Evolutionary conservation across 805 yeast genomes (phyloP).

Genomic region (Suhomyces kilbournensis): DNA sequence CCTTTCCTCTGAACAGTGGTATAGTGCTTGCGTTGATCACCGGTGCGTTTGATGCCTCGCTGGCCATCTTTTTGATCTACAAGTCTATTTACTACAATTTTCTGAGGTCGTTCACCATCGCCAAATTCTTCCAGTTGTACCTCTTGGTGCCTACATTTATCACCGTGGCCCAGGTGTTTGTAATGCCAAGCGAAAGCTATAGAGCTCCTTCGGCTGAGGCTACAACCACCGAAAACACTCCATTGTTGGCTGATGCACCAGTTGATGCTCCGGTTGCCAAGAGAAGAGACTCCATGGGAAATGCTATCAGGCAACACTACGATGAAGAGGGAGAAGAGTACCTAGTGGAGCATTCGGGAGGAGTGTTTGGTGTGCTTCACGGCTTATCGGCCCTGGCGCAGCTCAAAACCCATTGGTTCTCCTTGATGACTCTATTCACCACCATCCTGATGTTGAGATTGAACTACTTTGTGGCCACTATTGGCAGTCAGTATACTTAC

Average conservation of each 20-base stretch:
- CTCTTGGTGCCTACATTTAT: conserved; percentile 50
- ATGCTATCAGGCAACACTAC: conserved; percentile 52
- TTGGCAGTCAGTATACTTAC: conserved; percentile 52
- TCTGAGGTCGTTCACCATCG: conserved; percentile 35
- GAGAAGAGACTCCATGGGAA: conserved; percentile 55
- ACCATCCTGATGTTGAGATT: conserved; percentile 56
- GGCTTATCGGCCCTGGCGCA: conserved; percentile 50
- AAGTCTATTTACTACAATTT: conserved; percentile 36
- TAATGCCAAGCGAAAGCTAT: conserved; percentile 53
- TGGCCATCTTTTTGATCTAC: conserved; percentile 52
- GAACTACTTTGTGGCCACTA: conserved; percentile 58
- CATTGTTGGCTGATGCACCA: conserved; percentile 36
- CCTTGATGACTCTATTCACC: conserved; percentile 47
- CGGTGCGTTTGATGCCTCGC: conserved; percentile 59
- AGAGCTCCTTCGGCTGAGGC: conserved; percentile 33
- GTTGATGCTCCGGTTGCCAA: conserved; percentile 4
- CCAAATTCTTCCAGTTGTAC: conserved; percentile 46
- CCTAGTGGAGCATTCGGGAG: conserved; percentile 36
- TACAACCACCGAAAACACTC: conserved; percentile 44
- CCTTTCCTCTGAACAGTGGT: conserved; percentile 54
- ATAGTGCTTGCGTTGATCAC: conserved; percentile 51
- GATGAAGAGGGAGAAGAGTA: conserved; percentile 48
- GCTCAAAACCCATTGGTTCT: conserved; percentile 52
- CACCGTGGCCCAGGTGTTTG: conserved; percentile 39
- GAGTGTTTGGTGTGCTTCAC: conserved; percentile 53